These are phyloP conservation scores for Solanum aculeatissimum DNA, from an alignment of 305 asterid genomes.

Conservation along the genomic window DNA sequence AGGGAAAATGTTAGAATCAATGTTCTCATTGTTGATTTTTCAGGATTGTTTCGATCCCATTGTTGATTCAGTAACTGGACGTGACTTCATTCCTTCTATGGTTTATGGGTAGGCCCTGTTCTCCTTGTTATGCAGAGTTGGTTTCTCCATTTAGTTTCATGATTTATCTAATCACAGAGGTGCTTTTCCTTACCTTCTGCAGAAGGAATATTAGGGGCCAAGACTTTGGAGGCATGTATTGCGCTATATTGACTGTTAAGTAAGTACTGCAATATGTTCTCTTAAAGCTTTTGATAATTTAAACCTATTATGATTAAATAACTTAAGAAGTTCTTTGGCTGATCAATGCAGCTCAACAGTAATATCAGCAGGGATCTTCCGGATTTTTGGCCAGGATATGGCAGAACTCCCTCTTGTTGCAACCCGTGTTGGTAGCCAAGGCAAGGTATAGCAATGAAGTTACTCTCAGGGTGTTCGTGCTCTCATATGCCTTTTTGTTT, in stretches of 20 bases:
- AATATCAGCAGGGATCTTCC: constrained; percentile 85
- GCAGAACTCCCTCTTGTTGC: constrained; percentile 99
- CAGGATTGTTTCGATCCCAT: constrained; percentile 96
- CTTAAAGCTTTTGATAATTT: background rate
- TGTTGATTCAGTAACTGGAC: constrained; percentile 87
- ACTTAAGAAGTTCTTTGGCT: constrained; percentile 6
- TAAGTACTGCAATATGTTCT: constrained; percentile 3
- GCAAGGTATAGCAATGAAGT: constrained; percentile 43
- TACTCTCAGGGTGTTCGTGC: background rate
- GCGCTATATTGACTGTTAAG: constrained; percentile 89
- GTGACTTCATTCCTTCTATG: constrained; percentile 93
- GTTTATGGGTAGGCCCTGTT: constrained; percentile 71
- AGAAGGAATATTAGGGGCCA: constrained; percentile 96
- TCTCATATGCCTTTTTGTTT: background rate
- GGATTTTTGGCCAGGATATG: constrained; percentile 79
- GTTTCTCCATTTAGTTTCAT: constrained; percentile 3
- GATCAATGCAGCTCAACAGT: constrained; percentile 72
- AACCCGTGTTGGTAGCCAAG: constrained; percentile 60
- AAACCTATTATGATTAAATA: background rate
- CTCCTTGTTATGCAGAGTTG: constrained; percentile 6
- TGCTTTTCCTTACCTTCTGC: background rate
- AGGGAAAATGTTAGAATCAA: background rate
- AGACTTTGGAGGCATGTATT: constrained; percentile 92
- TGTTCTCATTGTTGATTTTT: constrained; percentile 6
- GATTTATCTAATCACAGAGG: background rate